Base-by-base conservation (phyloP, 441 rosid genomes). In the Brassica hybrid region DNA sequence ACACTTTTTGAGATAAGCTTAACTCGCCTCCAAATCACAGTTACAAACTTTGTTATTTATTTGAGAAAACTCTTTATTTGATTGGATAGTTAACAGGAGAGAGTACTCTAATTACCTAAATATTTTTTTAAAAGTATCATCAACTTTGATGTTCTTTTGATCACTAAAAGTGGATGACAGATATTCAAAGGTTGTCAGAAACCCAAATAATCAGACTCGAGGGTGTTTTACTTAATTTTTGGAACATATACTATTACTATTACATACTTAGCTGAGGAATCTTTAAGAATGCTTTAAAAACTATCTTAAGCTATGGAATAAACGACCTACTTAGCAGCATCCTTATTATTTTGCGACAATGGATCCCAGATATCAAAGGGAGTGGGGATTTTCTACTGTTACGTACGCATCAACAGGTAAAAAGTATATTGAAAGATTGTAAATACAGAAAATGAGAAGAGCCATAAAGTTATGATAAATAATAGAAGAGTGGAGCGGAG, bases 171-270 rank as follows among this genome's bases (percentile, higher is more conserved):
- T 14, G 16, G 72, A 65, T n/a, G 81, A 78, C 73, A 72, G 19
- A 77, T 78, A 72, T 72, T 72, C 76, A 72, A 72, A 32, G 64
- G 54, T 59, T 76, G 81, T 78, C 69, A 72, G 77, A 60, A 69
- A 63, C 18, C 48, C 67, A 65, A 61, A 70, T 54, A 38, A 45
- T 11, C 71, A 64, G 36, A 58, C 13, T 19, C 45, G 38, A 60
- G 19, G 17, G 73, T 11, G 54, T 48, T 57, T 34, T 34, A 17
- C 2, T 27, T 56, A 12, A n/a, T 13, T 18, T 4, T 45, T 48
- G 54, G 16, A 48, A 48, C 18, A 67, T 67, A 14, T 32, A 32
- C 13, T 16, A 32, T 27, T 62, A 63, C 12, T 25, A 25, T 43
- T 48, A 48, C 17, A n/a, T 50, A 50, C 57, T 50, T 68, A 74